Evolutionary conservation across 176 grass and related monocot genomes (phyloP), one percentile per base, ranked within the genome.

Genomic region (Cenchrus americanus): DNA sequence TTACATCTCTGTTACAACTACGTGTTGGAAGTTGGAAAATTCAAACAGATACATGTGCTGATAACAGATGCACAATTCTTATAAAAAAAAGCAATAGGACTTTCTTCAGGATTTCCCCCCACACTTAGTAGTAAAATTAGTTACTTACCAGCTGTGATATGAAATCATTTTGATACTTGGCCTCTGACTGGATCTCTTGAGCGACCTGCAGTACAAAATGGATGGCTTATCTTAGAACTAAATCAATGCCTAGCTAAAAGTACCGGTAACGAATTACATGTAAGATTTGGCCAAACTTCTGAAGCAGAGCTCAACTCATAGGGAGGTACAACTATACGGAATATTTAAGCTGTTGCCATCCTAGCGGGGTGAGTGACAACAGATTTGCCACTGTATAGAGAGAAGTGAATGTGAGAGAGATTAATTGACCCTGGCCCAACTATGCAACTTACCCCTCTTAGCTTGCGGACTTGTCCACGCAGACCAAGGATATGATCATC

Each of bases 141-240:
- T 42, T 19, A 92, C 87, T 91, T 77, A 93, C 93, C 87, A 93
- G 46, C 68, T 95, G 89, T 79, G 85, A 87, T 61, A 95, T 92
- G 85, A 93, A 93, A 85, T 98, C 87, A 62, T 92, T 93, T 66
- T 98, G 89, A 77, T 78, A 95, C 80, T 85, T 94, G n/a, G 87
- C 96, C 85, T 98, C 93, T 6, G 82, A 58, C 76, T 93, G 80
- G 41, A 98, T 95, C 68, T 85, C 96, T 66, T 95, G 87, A 78
- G 89, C 93, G 79, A 95, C 96, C 96, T 98, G 93, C 27, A 86
- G 62, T 23, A 37, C 14, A 30, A 66, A 73, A 90, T 58, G 3
- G 59, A 51, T 59, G 17, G 8, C 10, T 51, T n/a, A 5, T 58
- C 48, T 62, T 62, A 64, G 23, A 14, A 73, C n/a, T 2, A 11